Base-by-base conservation (phyloP, 164 flowering plant genomes). In the Sedum album region DNA sequence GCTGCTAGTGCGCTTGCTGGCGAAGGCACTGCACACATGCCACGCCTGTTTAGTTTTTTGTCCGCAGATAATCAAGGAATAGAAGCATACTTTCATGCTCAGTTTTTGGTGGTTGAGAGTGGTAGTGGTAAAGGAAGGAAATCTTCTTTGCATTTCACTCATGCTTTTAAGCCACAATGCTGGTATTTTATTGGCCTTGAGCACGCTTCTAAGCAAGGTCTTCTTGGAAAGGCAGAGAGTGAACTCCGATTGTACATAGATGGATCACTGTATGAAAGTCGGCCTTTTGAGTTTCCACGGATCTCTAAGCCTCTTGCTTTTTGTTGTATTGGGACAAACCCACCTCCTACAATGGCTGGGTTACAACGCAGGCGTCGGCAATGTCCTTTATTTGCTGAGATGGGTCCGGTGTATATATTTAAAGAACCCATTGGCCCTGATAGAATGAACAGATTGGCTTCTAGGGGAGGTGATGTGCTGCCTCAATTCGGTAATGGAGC, bases 1-100 rank as follows among this genome's bases (percentile, higher is more conserved):
- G 99, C 99, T 76, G 99, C 99, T 23, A 95, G 97, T 85, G 99
- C 97, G 38, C 91, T 95, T 75, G 99, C 97, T 55, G 99, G 99
- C 69, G 99, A 95, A 83, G 99, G 99, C 64, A 91, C 97, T 31
- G 92, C 88, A 28, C 97, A 95, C 79, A 95, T 95, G 99, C 99
- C 99, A 18, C 83, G 99, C 9, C 71, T 95, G 61, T 95, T 88
- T 75, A 95, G 99, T 81, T 95, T 95, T 77, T 76, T 95, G 73
- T 88, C 99, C 72, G 88, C 97, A 73, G 99, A 95, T 81, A 95
- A 90, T 81, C 99, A 88, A 73, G 97, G 97, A n/a, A 60, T 95
- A 60, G 99, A 95, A 74, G 99, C 99, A 9, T 95, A 95, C 71
- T 95, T 95, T 69, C 99, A 95, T 81, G 97, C 94, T 18, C 99